These are phyloP conservation scores for Boletellus sp. DNA, from an alignment of 768 basidiomycete genomes.

Conservation along the genomic window DNA sequence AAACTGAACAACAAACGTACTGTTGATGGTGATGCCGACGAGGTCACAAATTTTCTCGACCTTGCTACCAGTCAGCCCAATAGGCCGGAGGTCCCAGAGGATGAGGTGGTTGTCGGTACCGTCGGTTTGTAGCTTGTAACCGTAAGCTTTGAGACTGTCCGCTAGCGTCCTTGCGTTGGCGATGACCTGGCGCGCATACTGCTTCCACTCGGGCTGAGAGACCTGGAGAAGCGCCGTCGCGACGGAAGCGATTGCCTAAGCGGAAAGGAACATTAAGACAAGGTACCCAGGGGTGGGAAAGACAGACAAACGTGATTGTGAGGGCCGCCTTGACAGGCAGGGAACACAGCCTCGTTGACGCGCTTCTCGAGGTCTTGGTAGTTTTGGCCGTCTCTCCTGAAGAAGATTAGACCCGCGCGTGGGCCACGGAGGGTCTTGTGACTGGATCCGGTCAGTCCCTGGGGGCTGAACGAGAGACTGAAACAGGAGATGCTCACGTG, in stretches of 20 bases:
- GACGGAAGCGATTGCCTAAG: slow-evolving; percentile 88
- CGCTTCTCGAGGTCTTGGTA: slow-evolving; percentile 90
- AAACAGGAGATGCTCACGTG: slow-evolving; percentile 51
- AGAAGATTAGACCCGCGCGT: slow-evolving; percentile 97
- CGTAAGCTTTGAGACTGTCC: slow-evolving; percentile 62
- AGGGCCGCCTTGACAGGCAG: slow-evolving; percentile 98
- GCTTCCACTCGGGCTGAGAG: slow-evolving; percentile 82
- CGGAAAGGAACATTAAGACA: neutral
- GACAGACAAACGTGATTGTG: slow-evolving; percentile 82
- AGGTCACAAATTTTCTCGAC: slow-evolving; percentile 98
- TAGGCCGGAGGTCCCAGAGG: slow-evolving; percentile 94
- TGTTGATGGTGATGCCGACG: slow-evolving; percentile 95
- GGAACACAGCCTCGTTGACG: slow-evolving; percentile 98
- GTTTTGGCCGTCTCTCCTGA: slow-evolving; percentile 85
- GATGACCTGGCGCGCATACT: slow-evolving; percentile 93
- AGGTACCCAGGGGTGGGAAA: neutral
- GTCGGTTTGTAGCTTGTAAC: slow-evolving; percentile 94
- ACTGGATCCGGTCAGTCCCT: slow-evolving; percentile 32
- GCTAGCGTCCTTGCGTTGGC: slow-evolving; percentile 81
- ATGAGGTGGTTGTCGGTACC: slow-evolving; percentile 98
- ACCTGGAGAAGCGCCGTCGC: slow-evolving; percentile 93
- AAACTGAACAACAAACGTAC: slow-evolving; percentile 41
- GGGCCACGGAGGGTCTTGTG: slow-evolving; percentile 99
- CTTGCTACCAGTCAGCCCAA: slow-evolving; percentile 96
- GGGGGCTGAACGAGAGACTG: neutral